Base-by-base conservation (phyloP, 2,329 filamentous ascomycete species). In the Clonostachys byssicola region DNA sequence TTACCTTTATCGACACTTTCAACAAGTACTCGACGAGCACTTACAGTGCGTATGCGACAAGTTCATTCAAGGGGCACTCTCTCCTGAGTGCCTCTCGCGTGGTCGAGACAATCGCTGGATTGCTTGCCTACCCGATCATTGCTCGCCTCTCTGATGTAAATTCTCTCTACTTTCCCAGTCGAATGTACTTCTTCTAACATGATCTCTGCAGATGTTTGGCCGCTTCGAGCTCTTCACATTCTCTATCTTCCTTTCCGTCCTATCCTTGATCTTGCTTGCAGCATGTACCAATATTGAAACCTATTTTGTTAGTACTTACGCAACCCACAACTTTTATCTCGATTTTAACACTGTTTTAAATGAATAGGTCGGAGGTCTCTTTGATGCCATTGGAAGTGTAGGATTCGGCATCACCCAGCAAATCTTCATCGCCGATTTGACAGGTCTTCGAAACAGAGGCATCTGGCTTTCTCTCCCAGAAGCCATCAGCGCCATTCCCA, bases 401-500 rank as follows among this genome's bases (percentile, higher is more conserved):
- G 60, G 60, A 14, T 66, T 61, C 45, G 52, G 51, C 12, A 62
- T 66, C 13, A 64, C 60, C 51, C 60, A 65, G 43, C 61, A 66
- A 43, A 58, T 86, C 18, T 80, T 86, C 56, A 79, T 81, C 48
- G 78, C 81, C 34, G 83, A 86, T 54, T 80, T 78, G 2, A 81
- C 80, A 10, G 74, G 71, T 40, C 66, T 85, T 33, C 70, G 78
- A 52, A 81, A 84, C 59, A 75, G 83, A 54, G 81, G 78, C 20
- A 67, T 86, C 41, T 71, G 83, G 54, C 77, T 79, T 5, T 73
- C 77, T 34, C 74, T 83, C 3, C 81, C 82, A 2, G 81, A 81
- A 54, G 58, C 61, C 7, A 49, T 65, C 50, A 58, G 58, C 13
- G 54, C 60, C 1, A 62, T 64, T n/a, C 59, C 61, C 1, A 62